Base-by-base conservation (phyloP, 2,329 filamentous ascomycete genomes). In the Neonectria hederae region DNA sequence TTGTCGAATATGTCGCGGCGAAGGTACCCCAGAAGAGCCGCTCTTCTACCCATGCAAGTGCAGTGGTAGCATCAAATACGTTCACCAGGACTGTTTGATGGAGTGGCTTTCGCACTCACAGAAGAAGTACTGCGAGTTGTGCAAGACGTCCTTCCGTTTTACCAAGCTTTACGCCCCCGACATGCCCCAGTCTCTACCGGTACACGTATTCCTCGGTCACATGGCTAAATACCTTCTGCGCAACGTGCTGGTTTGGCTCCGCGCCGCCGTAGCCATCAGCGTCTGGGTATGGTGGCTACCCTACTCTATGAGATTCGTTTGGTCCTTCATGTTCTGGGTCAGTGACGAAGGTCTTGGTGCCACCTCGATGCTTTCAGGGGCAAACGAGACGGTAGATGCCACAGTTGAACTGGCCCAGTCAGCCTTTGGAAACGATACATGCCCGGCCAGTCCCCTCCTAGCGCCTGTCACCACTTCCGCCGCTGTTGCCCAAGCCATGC, bases 121-220 rank as follows among this genome's bases (percentile, higher is more conserved):
- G 78, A 99, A 99, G 87, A 98, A 98, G 80, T 92, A 99, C 83
- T 99, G 97, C 84, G 96, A 99, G 83, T 89, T 99, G 38, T 99
- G 96, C 89, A 99, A 99, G 83, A 99, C 96, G 2, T 90, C 94
- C 0, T 99, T 98, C 76, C 92, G 94, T 65, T 99, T 99, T 83
- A 99, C 96, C 57, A 99, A 99, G 80, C 87, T 99, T 42, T 99
- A 99, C 82, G 90, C 94, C 66, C 93, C 94, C 4, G 88, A 94
- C 75, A 99, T 99, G 96, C 97, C 96, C 1, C 87, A 88, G 67
- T 89, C 87, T 13, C 86, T 99, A 14, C 96, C 97, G 0, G 86
- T 90, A 43, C 86, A 90, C 52, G 84, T 99, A 66, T 97, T 99
- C 74, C 70, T 94, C 60, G 89, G 89, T 68, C 92, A 97, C 79